phyloP scores from a whole-genome alignment of 2,329 filamentous ascomycete genomes.

The Alternaria longipes region DNA sequence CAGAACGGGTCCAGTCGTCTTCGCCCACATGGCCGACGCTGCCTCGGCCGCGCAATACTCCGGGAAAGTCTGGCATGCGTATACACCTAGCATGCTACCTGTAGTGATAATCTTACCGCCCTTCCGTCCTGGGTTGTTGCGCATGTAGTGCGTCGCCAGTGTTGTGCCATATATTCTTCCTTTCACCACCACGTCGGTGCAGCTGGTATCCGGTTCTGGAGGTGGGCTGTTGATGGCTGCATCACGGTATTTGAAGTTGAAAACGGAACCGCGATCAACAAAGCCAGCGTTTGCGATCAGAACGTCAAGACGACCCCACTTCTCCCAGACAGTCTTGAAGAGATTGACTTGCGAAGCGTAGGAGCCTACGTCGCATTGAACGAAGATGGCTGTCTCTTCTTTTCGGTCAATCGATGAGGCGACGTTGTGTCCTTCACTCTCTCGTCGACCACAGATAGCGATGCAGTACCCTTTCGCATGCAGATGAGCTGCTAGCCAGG shows the following conservation, averaged over 20 bases:
- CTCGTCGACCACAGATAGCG: slow-evolving; percentile 53
- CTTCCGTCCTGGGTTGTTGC: slow-evolving; percentile 54
- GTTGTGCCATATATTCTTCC: slow-evolving; percentile 60
- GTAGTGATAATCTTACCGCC: slow-evolving; percentile 59
- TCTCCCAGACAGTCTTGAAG: slow-evolving; percentile 56
- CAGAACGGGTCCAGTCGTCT: slow-evolving; percentile 25
- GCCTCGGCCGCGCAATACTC: slow-evolving; percentile 64
- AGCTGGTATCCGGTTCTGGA: slow-evolving; percentile 55
- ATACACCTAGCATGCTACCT: slow-evolving; percentile 55
- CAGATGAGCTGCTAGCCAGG: slow-evolving; percentile 53
- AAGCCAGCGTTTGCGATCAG: slow-evolving; percentile 63
- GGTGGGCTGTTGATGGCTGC: slow-evolving; percentile 48
- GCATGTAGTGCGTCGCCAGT: slow-evolving; percentile 64
- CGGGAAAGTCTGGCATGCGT: slow-evolving; percentile 57
- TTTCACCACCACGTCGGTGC: slow-evolving; percentile 61
- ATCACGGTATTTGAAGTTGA: slow-evolving; percentile 51
- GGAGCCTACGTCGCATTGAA: slow-evolving; percentile 56
- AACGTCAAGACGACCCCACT: slow-evolving; percentile 59
- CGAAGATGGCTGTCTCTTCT: slow-evolving; percentile 53
- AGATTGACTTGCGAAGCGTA: slow-evolving; percentile 57
- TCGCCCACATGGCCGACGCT: slow-evolving; percentile 49
- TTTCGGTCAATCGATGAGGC: slow-evolving; percentile 25
- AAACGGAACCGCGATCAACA: slow-evolving; percentile 57
- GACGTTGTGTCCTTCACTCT: slow-evolving; percentile 47
- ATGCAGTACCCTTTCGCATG: slow-evolving; percentile 36